Percentiles rank a stretch among this genome's conserved stretches.
Evolutionary conservation across 768 basidiomycete genomes (phyloP).

Genomic region (Lentinula detonsa): DNA sequence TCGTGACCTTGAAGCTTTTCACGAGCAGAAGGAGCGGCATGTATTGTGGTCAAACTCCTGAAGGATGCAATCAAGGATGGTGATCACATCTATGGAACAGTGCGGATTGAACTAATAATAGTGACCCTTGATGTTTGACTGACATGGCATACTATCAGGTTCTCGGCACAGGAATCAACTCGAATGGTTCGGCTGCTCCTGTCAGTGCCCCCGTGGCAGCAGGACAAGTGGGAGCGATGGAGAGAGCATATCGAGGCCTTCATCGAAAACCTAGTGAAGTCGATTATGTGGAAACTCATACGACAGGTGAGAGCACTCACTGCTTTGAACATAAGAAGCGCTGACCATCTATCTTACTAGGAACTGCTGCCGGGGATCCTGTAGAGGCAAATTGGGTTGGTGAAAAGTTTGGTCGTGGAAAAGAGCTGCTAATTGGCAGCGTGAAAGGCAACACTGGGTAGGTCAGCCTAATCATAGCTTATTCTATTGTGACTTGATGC

Average conservation of each 20-base stretch:
- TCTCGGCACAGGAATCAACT: conserved; percentile 31
- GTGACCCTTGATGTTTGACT: neutral
- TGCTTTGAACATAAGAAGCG: neutral
- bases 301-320: conserved; percentile 27
- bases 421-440: conserved; percentile 30
- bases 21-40: conserved; percentile 30
- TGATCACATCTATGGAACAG: conserved; percentile 35
- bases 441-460: conserved; percentile 44
- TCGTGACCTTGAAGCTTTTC: conserved; percentile 22
- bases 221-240: conserved; percentile 31
- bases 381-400: conserved; percentile 42
- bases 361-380: conserved; percentile 42
- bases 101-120: conserved; percentile 11
- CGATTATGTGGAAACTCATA: conserved; percentile 45
- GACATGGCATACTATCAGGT: conserved; percentile 21
- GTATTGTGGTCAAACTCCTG: conserved; percentile 33
- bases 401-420: conserved; percentile 11
- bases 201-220: conserved; percentile 30
- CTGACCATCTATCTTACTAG: conserved; percentile 7
- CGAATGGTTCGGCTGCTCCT: conserved; percentile 29
- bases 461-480: conserved; percentile 1
- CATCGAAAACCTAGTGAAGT: conserved; percentile 28
- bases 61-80: conserved; percentile 29
- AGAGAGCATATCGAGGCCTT: conserved; percentile 24
- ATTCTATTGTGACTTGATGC: neutral